Conservation (phyloP, 2,329 filamentous ascomycete species). For the Neonectria sp. region DNA sequence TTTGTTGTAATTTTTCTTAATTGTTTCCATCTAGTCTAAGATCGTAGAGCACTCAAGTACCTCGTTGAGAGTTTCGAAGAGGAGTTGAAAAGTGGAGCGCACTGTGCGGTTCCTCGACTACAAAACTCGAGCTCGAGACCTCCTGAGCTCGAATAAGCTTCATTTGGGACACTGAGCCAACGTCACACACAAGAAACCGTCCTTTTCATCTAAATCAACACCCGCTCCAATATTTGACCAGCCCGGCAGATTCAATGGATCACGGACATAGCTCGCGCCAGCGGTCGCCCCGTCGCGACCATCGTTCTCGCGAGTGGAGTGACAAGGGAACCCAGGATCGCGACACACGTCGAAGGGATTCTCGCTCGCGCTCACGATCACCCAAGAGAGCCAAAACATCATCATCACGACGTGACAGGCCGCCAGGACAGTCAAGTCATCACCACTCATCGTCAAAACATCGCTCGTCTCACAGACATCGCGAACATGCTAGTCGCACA, state of each 20-base stretch:
- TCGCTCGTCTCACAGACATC: conserved; percentile 45
- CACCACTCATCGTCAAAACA: conserved; percentile 39
- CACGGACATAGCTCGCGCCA: conserved; percentile 30
- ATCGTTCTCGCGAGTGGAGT: conserved; percentile 33
- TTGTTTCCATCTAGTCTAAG: not conserved
- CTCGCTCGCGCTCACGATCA: conserved; percentile 43
- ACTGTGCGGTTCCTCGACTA: conserved; percentile 42
- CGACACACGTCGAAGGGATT: conserved; percentile 29
- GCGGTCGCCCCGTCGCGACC: conserved; percentile 43
- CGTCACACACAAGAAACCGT: not conserved
- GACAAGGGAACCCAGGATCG: conserved; percentile 38
- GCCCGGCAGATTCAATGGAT: conserved; percentile 31
- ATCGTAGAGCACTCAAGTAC: not conserved
- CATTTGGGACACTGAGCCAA: conserved; percentile 1
- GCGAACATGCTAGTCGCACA: conserved; percentile 34
- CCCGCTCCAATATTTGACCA: not conserved
- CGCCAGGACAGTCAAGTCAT: conserved; percentile 33
- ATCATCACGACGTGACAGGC: conserved; percentile 35
- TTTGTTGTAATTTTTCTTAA: not conserved
- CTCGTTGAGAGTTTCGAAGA: not conserved
- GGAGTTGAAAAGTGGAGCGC: conserved; percentile 41
- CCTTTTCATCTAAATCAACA: not conserved
- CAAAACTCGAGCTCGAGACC: conserved; percentile 38
- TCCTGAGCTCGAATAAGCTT: conserved; percentile 11
- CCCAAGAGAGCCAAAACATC: conserved; percentile 36